phyloP scores from a whole-genome alignment of 306 rosid species.

The Neltuma alba region DNA sequence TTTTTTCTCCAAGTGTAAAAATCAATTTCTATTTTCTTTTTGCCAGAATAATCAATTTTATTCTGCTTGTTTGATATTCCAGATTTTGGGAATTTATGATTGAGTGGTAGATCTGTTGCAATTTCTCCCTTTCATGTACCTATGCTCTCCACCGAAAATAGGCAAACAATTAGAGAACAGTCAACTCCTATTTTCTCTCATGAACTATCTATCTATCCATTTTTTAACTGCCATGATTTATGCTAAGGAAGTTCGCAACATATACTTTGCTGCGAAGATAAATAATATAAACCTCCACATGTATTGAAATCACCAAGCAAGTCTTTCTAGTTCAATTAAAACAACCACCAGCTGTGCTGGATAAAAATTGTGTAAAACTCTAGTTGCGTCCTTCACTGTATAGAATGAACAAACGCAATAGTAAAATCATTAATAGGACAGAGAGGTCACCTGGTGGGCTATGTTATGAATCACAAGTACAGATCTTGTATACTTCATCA shows the following conservation, averaged over 20 bases:
- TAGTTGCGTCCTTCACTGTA: background rate
- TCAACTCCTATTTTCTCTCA: background rate
- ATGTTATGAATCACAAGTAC: constrained; percentile 96
- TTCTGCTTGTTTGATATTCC: background rate
- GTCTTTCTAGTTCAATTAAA: background rate
- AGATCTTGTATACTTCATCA: constrained; percentile 82
- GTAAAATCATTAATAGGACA: constrained; percentile 13
- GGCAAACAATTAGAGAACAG: background rate
- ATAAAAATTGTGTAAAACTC: background rate
- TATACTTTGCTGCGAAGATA: background rate
- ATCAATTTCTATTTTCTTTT: background rate
- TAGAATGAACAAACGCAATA: background rate
- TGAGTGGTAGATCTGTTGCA: background rate
- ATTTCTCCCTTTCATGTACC: background rate
- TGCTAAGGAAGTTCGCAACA: background rate
- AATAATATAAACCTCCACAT: background rate
- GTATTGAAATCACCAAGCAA: background rate
- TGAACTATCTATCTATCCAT: constrained; percentile 8
- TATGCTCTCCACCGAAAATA: background rate
- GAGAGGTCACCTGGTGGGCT: constrained; percentile 84
- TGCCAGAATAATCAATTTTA: background rate
- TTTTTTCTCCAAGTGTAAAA: background rate
- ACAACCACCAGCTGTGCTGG: background rate
- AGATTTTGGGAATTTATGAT: background rate
- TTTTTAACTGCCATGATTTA: background rate